Evolutionary conservation across 2,329 filamentous ascomycete species (phyloP), one percentile per base, ranked within the genome.

Genomic region (Hypoxylon sp.): DNA sequence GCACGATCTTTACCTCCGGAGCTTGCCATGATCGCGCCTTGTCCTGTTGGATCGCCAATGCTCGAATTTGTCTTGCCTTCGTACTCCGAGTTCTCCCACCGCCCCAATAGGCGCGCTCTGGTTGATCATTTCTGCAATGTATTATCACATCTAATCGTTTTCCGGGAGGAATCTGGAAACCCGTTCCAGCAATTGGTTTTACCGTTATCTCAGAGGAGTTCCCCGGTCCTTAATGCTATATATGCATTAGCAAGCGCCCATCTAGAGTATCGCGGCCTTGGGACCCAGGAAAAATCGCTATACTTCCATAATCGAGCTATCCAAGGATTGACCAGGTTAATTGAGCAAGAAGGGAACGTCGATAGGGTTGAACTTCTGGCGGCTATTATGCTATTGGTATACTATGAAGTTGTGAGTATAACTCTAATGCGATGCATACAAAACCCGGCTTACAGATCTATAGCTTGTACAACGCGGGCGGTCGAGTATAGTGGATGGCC

Each of bases 171-270:
- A 57, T 75, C 75, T 3, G 82, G 81, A 13, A 86, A 86, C 54
- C 82, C 83, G 0, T 86, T 86, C 61, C 80, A 83, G 58, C 81
- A 84, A 60, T 72, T 86, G 9, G 79, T 86, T 6, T 69, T 86
- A n/a, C 83, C 83, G 2, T 71, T 87, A 27, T 82, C 80, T 2
- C 74, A 78, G 37, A 73, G 66, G 31, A 83, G 80, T 62, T 73
- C 74, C 0, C 78, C 82, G 1, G 78, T 96, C 3, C 88, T 89
- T 69, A 90, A 94, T 65, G 90, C 91, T 7, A 88, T 97, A 52
- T 91, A 90, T 51, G 91, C 91, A 0, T 75, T 97, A 5, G 84
- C 90, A 0, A 89, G 88, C 48, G 93, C 91, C 51, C 94, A 96
- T 67, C 75, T 95, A 50, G 88, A 93, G 59, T 90, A 82, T 37